These are phyloP conservation scores for Penicillium verrucosum DNA, from an alignment of 2,329 filamentous ascomycete genomes.

Conservation along the genomic window DNA sequence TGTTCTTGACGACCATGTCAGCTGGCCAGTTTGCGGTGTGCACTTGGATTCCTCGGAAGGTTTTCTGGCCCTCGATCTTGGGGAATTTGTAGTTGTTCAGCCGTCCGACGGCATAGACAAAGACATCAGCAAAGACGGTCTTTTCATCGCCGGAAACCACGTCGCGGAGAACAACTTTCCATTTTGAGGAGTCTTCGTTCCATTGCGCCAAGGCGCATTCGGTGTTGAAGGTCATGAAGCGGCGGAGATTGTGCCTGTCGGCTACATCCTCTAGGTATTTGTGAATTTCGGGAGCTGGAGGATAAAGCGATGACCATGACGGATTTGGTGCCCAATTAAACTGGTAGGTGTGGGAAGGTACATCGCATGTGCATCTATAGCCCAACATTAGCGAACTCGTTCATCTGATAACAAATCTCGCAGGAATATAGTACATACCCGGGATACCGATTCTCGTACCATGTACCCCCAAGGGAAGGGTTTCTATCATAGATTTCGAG, in stretches of 20 bases:
- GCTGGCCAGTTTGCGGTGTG: slow-evolving; percentile 36
- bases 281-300: slow-evolving; percentile 6
- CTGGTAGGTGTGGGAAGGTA: slow-evolving; percentile 31
- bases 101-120: slow-evolving; percentile 8
- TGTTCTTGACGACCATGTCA: background rate
- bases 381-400: background rate
- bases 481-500: slow-evolving; percentile 21
- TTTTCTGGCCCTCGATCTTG: slow-evolving; percentile 17
- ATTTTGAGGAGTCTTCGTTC: slow-evolving; percentile 1
- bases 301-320: slow-evolving; percentile 6
- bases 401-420: background rate
- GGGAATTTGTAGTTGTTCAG: slow-evolving; percentile 20
- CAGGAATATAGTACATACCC: slow-evolving; percentile 8
- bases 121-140: slow-evolving; percentile 3
- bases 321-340: slow-evolving; percentile 26
- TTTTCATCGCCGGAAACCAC: background rate
- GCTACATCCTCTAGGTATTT: slow-evolving; percentile 6
- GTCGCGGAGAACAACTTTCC: slow-evolving; percentile 1
- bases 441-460: slow-evolving; percentile 32
- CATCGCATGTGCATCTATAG: slow-evolving; percentile 31
- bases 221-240: slow-evolving; percentile 6
- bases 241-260: slow-evolving; percentile 9
- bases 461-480: slow-evolving; percentile 30
- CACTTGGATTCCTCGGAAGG: slow-evolving; percentile 32
- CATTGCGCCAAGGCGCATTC: slow-evolving; percentile 4